phyloP scores from a whole-genome alignment of 768 basidiomycete genomes.

The Mycena venus region DNA sequence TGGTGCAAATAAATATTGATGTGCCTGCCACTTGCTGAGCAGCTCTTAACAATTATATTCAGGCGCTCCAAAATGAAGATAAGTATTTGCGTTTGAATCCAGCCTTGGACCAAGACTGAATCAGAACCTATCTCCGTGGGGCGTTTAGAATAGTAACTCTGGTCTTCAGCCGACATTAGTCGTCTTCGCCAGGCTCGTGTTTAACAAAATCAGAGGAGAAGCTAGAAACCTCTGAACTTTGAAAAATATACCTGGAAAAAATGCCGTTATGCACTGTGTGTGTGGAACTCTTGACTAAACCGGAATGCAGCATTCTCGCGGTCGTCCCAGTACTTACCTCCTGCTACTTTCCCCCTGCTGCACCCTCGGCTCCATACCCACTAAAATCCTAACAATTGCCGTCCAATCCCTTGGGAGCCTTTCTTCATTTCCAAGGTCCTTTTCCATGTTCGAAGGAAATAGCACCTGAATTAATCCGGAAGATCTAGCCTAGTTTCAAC shows the following conservation, averaged over 20 bases:
- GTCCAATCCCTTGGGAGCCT: neutral
- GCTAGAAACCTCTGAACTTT: neutral
- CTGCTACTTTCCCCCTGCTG: neutral
- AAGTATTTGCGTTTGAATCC: too few relatives aligned
- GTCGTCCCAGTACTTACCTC: neutral
- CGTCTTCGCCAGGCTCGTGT: neutral
- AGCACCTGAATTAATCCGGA: too few relatives aligned
- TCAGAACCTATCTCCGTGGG: too few relatives aligned
- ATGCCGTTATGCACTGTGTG: neutral
- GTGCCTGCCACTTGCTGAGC: too few relatives aligned
- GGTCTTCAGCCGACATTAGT: neutral
- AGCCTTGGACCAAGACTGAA: too few relatives aligned
- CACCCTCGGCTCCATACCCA: neutral
- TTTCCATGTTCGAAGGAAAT: neutral
- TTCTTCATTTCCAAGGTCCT: neutral
- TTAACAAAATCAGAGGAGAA: neutral
- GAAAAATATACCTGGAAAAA: neutral
- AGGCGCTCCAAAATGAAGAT: too few relatives aligned
- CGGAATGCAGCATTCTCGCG: too few relatives aligned
- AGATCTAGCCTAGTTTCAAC: too few relatives aligned
- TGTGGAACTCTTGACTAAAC: too few relatives aligned
- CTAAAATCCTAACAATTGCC: neutral
- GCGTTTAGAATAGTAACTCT: neutral
- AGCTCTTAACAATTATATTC: too few relatives aligned
- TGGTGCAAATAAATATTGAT: too few relatives aligned